These are phyloP conservation scores for Scedosporium minutisporum DNA, from an alignment of 2,329 filamentous ascomycete genomes.

Conservation along the genomic window DNA sequence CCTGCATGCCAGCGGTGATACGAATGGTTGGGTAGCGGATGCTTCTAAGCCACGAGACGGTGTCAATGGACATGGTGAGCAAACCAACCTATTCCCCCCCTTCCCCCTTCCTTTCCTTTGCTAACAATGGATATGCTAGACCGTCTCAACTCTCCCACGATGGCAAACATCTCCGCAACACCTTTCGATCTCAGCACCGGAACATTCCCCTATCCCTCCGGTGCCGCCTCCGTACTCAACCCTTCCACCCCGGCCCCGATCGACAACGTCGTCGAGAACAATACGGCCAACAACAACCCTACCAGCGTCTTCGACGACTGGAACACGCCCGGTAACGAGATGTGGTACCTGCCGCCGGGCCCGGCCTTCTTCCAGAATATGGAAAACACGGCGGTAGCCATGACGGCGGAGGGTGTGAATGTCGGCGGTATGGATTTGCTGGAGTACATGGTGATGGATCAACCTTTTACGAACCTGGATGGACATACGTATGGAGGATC, in stretches of 20 bases:
- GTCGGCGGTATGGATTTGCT: slow-evolving; percentile 57
- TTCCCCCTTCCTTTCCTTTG: not conserved
- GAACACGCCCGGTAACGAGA: slow-evolving; percentile 45
- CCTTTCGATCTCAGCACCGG: slow-evolving; percentile 49
- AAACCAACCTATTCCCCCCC: slow-evolving; percentile 10
- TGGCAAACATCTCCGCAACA: slow-evolving; percentile 50
- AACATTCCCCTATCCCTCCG: slow-evolving; percentile 43
- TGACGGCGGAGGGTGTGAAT: slow-evolving; percentile 59
- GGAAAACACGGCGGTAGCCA: slow-evolving; percentile 50
- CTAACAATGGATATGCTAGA: slow-evolving; percentile 22
- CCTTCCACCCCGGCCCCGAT: slow-evolving; percentile 34
- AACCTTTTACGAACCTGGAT: slow-evolving; percentile 8
- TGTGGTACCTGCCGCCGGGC: slow-evolving; percentile 59
- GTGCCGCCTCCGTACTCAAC: slow-evolving; percentile 36
- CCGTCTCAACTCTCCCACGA: slow-evolving; percentile 21
- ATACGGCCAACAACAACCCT: slow-evolving; percentile 15
- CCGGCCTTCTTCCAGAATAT: slow-evolving; percentile 57
- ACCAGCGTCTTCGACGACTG: slow-evolving; percentile 44
- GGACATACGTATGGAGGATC: not conserved
- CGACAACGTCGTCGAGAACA: slow-evolving; percentile 6
- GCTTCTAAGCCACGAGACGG: slow-evolving; percentile 30
- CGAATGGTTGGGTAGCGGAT: slow-evolving; percentile 19
- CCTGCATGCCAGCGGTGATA: slow-evolving; percentile 6
- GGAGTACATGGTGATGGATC: slow-evolving; percentile 58
- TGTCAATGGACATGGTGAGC: slow-evolving; percentile 27